Evolutionary conservation across 768 basidiomycete species (phyloP), one percentile per base, ranked within the genome.

Genomic region (Russula foetens): DNA sequence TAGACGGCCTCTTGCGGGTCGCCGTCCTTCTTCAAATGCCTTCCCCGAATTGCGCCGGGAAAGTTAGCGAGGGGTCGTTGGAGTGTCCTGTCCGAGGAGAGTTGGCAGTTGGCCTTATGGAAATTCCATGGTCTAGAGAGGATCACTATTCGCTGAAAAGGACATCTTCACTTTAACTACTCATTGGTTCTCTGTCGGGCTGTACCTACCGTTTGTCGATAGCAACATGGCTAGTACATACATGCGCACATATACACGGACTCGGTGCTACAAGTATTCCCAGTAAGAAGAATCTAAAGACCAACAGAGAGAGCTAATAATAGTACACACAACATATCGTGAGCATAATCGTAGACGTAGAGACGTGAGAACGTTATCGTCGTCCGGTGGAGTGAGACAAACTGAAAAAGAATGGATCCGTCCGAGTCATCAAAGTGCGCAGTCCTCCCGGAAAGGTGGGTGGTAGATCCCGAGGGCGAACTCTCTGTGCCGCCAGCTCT

Each of bases 11-110:
- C 14, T 31, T 66, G 23, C 63, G 58, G 28, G 53, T 62, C 28
- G 63, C 65, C 23, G 53, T 66, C 38, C 39, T 66, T 26, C 53
- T 66, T 19, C 59, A 57, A 24, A 66, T 66, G 65, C 65, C 65
- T n/a, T 61, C 65, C 17, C 56, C 53, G 6, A n/a, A 5, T 4
- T 56, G 17, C 14, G 11, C 31, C 7, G 47, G 38, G 28, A 35
- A 29, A 2, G 35, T 35, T 31, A 6, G 11, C 33, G n/a, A 11
- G 21, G 41, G 19, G 31, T 5, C 14, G 6, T n/a, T 14, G 7
- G 38, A 19, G 7, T 3, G 39, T 33, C 14, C 31, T 26, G 35
- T 57, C n/a, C 41, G n/a, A 23, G 43, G 28, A 14, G 63, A 63
- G 41, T 31, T 63, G 17, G 56, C 51, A 21, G 45, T 64, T 21